A percentile compares a stretch with the other conserved stretches of the same genome.
Conservation (phyloP, 495 filamentous ascomycete species). For the Lophiostoma macrostomum region DNA sequence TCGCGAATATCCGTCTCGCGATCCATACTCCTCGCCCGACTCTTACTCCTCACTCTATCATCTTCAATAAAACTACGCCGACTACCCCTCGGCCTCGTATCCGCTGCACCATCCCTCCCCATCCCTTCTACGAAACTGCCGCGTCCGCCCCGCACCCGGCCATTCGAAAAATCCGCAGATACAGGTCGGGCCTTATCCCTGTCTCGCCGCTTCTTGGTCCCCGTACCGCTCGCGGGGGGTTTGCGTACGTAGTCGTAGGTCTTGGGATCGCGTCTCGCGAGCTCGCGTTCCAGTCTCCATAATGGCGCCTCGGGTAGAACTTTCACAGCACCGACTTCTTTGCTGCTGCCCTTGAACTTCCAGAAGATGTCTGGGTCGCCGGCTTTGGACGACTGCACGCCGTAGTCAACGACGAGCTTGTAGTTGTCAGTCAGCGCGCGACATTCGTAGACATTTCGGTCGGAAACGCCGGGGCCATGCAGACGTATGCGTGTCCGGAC, state of each 20-base stretch:
- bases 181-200: not conserved
- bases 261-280: slow-evolving; percentile 37
- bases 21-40: slow-evolving; percentile 20
- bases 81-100: slow-evolving; percentile 2
- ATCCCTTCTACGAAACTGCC: too few relatives aligned
- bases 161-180: not conserved
- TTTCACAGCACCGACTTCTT: slow-evolving; percentile 29
- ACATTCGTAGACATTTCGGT: slow-evolving; percentile 52
- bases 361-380: slow-evolving; percentile 38
- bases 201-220: not conserved
- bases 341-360: slow-evolving; percentile 32
- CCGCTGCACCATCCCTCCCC: not conserved
- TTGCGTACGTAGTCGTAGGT: slow-evolving; percentile 38
- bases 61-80: not conserved
- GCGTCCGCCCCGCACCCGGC: too few relatives aligned
- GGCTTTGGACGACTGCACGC: slow-evolving; percentile 15
- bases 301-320: slow-evolving; percentile 41
- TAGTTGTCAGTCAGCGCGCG: slow-evolving; percentile 48
- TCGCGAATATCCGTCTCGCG: slow-evolving; percentile 17
- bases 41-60: slow-evolving; percentile 6
- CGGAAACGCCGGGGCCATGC: slow-evolving; percentile 56
- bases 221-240: slow-evolving; percentile 29
- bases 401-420: slow-evolving; percentile 42
- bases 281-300: slow-evolving; percentile 38
- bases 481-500: slow-evolving; percentile 56